These are phyloP conservation scores for Pestalotiopsis sp. DNA, from an alignment of 2,329 filamentous ascomycete genomes.

Conservation along the genomic window DNA sequence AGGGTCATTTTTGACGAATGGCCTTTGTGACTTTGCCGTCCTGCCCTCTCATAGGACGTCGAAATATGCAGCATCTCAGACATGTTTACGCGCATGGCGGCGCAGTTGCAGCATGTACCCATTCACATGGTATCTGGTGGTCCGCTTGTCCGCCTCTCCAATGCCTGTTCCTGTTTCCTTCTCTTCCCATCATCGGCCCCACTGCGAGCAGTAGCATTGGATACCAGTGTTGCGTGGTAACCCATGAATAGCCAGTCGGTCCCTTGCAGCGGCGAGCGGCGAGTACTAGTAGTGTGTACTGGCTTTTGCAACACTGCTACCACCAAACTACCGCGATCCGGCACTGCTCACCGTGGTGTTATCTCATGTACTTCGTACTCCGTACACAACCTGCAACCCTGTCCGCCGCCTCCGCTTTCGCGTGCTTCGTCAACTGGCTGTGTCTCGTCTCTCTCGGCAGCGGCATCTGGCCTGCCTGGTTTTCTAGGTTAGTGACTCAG, in stretches of 20 bases:
- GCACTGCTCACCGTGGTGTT: not conserved
- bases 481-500: constrained; percentile 23
- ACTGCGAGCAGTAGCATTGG: not conserved
- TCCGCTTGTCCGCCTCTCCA: not conserved
- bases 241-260: constrained; percentile 8
- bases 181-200: not conserved
- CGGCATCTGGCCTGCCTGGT: not conserved
- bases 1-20: constrained; percentile 37
- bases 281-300: not conserved
- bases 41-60: constrained; percentile 42
- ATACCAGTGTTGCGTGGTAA: not conserved
- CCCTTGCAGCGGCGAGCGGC: constrained; percentile 9
- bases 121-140: not conserved
- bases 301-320: not conserved
- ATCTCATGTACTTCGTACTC: not conserved
- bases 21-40: constrained; percentile 30
- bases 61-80: constrained; percentile 42
- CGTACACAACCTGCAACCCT: not conserved
- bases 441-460: not conserved
- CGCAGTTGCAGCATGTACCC: constrained; percentile 38
- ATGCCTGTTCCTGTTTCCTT: constrained; percentile 13
- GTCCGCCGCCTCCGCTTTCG: constrained; percentile 11
- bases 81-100: constrained; percentile 45
- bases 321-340: not conserved
- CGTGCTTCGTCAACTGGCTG: constrained; percentile 4